A percentile compares a stretch with the other conserved stretches of the same genome.
These are phyloP conservation scores for Xerocomus nothofagi DNA, from an alignment of 1,284 basidiomycete genomes.

Conservation along the genomic window DNA sequence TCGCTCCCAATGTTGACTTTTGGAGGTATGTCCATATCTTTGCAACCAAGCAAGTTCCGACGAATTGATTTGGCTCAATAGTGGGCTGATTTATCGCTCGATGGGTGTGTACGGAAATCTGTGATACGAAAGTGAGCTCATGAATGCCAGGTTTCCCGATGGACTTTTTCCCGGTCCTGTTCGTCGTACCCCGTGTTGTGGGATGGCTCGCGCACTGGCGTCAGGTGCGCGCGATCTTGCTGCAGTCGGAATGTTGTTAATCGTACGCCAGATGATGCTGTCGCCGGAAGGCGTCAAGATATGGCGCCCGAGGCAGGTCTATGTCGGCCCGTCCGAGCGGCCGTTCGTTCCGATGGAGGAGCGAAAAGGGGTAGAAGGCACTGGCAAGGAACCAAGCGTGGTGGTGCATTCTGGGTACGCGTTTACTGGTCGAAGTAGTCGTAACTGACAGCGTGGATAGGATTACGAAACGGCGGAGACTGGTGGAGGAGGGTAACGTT, in stretches of 20 bases:
- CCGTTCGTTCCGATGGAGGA: slow-evolving; percentile 69
- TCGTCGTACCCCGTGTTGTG: slow-evolving; percentile 85
- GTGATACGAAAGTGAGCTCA: background rate
- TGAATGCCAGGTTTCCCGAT: slow-evolving; percentile 71
- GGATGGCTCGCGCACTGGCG: slow-evolving; percentile 90
- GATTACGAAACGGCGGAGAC: slow-evolving; percentile 73
- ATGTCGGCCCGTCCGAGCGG: slow-evolving; percentile 70
- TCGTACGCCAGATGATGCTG: slow-evolving; percentile 71
- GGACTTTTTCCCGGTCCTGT: slow-evolving; percentile 89
- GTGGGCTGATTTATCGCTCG: slow-evolving; percentile 82
- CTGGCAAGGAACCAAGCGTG: slow-evolving; percentile 59
- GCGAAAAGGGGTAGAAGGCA: slow-evolving; percentile 54
- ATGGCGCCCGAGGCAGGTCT: slow-evolving; percentile 86
- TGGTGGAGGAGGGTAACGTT: slow-evolving; percentile 52
- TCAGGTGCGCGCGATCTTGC: slow-evolving; percentile 45
- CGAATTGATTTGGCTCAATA: slow-evolving; percentile 29
- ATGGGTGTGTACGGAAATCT: slow-evolving; percentile 58
- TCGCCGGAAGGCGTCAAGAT: slow-evolving; percentile 86
- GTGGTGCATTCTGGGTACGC: slow-evolving; percentile 77
- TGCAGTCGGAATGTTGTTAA: slow-evolving; percentile 9
- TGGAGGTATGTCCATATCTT: slow-evolving; percentile 46
- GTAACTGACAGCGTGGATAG: slow-evolving; percentile 38
- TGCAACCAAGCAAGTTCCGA: background rate
- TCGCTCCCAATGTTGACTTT: slow-evolving; percentile 83
- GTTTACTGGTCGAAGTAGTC: slow-evolving; percentile 32